Evolutionary conservation across 2,329 filamentous ascomycete genomes (phyloP), one percentile per base, ranked within the genome.

Genomic region (Penicillium sp.): DNA sequence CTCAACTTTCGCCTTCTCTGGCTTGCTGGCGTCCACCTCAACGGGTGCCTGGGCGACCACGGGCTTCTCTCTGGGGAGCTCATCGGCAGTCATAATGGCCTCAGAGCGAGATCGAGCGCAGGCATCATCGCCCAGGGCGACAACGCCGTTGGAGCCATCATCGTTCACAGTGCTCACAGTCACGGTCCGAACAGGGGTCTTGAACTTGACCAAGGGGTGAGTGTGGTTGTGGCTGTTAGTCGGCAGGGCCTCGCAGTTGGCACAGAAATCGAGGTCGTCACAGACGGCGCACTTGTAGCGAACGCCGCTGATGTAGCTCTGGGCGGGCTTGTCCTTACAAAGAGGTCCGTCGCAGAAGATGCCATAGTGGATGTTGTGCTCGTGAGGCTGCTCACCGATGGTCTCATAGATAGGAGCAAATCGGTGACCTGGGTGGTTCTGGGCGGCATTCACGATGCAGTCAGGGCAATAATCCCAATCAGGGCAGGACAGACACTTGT

Each of bases 241-340:
- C 7, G 94, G 94, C 64, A 85, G 85, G 44, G 92, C 90, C 76
- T 99, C 95, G 75, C 94, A 99, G 67, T 83, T 88, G 67, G 89
- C 90, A 70, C 94, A 99, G 77, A 96, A 96, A 74, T 99, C 94
- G 30, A 87, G 87, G 70, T 99, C 92, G 66, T 95, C 81, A 78
- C 94, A 99, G 50, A 99, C 87, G 46, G 92, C 90, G 69, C 94
- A 99, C 84, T 99, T 99, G 82, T 94, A 99, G 58, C 94, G 89
- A 54, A 88, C 82, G 46, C 94, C 95, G 48, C 81, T 80, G 64
- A 99, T 96, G 77, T 83, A 79, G 66, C 78, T 68, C 16, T 64
- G 56, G 16, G 60, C 55, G 10, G 61, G 49, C 69, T 79, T 69
- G 63, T 76, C 74, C 53, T 81, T 81, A 81, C 94, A 99, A 39